These are phyloP conservation scores for Anacardium occidentale DNA, from an alignment of 345 rosid genomes.

Conservation along the genomic window DNA sequence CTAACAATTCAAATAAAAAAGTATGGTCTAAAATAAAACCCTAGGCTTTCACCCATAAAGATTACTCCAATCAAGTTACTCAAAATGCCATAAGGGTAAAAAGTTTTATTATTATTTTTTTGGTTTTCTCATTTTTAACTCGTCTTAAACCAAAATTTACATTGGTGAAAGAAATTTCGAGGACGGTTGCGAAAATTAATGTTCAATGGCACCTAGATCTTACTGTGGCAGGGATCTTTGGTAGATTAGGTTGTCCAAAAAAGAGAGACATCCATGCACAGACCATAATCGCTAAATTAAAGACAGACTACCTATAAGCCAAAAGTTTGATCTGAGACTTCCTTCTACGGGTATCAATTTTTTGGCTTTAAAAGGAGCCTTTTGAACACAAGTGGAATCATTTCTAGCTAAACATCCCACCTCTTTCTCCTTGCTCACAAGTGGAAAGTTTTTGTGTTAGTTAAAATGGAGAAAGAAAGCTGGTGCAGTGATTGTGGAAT, in stretches of 20 bases:
- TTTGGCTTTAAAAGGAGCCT: not conserved
- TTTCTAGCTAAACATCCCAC: slow-evolving; percentile 13
- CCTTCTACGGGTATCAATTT: not conserved
- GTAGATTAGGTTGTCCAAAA: slow-evolving; percentile 27
- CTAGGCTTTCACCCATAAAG: not conserved
- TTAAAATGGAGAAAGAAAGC: too few relatives aligned
- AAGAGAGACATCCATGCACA: slow-evolving; percentile 27
- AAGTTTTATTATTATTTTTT: too few relatives aligned
- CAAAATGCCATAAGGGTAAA: too few relatives aligned
- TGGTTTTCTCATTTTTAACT: not conserved
- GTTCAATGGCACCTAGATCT: not conserved
- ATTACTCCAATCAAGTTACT: not conserved
- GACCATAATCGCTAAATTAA: slow-evolving; percentile 1
- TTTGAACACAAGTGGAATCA: not conserved
- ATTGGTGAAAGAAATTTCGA: too few relatives aligned
- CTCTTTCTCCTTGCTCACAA: slow-evolving; percentile 17
- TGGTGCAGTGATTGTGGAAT: too few relatives aligned
- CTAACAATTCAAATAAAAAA: not conserved
- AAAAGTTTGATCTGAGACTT: not conserved
- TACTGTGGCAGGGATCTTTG: not conserved
- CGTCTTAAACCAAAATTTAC: not conserved
- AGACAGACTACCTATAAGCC: not conserved
- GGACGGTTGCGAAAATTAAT: not conserved
- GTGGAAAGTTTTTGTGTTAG: slow-evolving; percentile 4
- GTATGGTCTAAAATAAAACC: not conserved